Base-by-base conservation (phyloP, 108 stramenopile genomes). In the Skeletonema tropicum region DNA sequence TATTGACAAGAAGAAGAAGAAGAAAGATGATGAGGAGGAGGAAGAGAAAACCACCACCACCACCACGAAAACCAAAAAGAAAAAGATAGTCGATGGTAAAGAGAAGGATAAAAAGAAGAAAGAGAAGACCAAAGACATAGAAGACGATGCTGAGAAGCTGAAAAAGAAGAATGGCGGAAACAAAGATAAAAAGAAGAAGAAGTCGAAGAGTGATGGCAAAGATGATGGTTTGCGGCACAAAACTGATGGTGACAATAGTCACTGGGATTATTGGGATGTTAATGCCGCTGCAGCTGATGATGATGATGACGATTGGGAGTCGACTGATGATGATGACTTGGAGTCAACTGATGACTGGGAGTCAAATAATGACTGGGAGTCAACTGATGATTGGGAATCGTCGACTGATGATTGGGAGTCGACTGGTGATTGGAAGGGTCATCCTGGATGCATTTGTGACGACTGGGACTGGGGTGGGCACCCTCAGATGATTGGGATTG, bases 401-500 rank as follows among this genome's bases (percentile, higher is more conserved):
- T 49, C 19, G 19, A 0, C n/a, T 45, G 42, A 45, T 25, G 52
- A 55, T 8, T 21, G 52, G 23, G 10, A 55, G 49, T 23, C 49
- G 0, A 0, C 14, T 52, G 21, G 8, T 21, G 49, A 52, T 6
- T 52, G 49, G 49, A 3, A 15, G 4, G 23, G 0, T 10, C 2
- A 49, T 6, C 48, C 19, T 49, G 48, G 48, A 49, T 49, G 48
- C 48, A 49, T 49, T 49, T 49, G 48, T 19, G 17, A 19, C 4
- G 48, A 49, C 48, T 49, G 48, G n/a, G n/a, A n/a, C n/a, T n/a
- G n/a, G n/a, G n/a, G 48, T 49, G 48, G 48, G 48, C n/a, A 21
- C 17, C 48, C 6, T 21, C n/a, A 17, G 48, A 17, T 19, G 48
- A 49, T 49, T 49, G 48, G 48, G 48, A 35, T 49, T 49, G 48